Evolutionary conservation across 179 eudicot species (phyloP).

Genomic region (Actinidia chinensis): DNA sequence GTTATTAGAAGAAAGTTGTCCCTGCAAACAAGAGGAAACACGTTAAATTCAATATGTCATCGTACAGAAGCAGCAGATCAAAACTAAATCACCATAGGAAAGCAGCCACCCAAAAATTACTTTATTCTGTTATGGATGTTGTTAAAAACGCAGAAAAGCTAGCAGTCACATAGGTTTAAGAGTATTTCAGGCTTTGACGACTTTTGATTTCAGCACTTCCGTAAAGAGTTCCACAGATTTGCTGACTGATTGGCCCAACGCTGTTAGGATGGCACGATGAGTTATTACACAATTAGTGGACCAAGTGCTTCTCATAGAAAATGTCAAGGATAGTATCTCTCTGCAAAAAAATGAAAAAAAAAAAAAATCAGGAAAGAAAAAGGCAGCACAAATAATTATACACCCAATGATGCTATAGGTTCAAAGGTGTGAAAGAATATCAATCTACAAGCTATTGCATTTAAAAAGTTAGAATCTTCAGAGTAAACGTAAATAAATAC

Average conservation of each 20-base stretch:
- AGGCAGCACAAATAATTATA: not conserved
- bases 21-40: constrained; percentile 46
- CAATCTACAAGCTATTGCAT: not conserved
- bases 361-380: constrained; percentile 5
- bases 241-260: constrained; percentile 27
- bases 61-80: constrained; percentile 20
- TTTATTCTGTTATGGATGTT: constrained; percentile 86
- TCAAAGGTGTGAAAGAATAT: not conserved
- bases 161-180: constrained; percentile 69
- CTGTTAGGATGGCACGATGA: constrained; percentile 58
- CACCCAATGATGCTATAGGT: not conserved
- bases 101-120: constrained; percentile 41
- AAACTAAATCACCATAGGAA: not conserved
- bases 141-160: constrained; percentile 87
- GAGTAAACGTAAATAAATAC: not conserved
- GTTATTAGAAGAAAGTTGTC: constrained; percentile 75
- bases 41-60: constrained; percentile 11
- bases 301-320: constrained; percentile 89
- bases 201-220: constrained; percentile 35
- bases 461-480: not conserved
- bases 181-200: constrained; percentile 79
- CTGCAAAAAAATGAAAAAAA: constrained; percentile 46
- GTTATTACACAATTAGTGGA: constrained; percentile 76
- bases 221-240: constrained; percentile 31
- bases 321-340: constrained; percentile 74